phyloP scores from a whole-genome alignment of 352 stramenopile species.

The Pythium phragmiticola region DNA sequence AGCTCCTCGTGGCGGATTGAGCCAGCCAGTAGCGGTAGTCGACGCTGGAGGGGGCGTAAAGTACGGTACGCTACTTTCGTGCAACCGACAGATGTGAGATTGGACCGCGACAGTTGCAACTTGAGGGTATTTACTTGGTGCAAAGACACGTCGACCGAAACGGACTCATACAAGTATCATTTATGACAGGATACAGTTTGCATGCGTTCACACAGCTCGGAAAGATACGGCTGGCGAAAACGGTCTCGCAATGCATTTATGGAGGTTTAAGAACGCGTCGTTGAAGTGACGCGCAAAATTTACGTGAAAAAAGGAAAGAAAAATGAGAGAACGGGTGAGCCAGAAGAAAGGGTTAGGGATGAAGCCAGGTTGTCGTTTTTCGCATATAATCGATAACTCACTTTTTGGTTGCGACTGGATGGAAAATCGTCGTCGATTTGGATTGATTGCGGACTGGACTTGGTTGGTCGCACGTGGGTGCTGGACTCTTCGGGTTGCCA shows the following conservation, averaged over 20 bases:
- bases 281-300: constrained; percentile 19
- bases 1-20: constrained; percentile 10
- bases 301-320: constrained; percentile 1
- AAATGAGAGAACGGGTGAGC: not conserved
- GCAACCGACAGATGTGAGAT: constrained; percentile 12
- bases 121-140: constrained; percentile 5
- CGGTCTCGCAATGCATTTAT: not conserved
- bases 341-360: constrained; percentile 4
- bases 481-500: not conserved
- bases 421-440: constrained; percentile 1
- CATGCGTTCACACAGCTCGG: not conserved
- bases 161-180: not conserved
- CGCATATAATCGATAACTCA: constrained; percentile 16
- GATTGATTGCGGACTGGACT: not conserved
- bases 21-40: constrained; percentile 19
- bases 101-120: constrained; percentile 14
- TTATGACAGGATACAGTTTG: not conserved
- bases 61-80: constrained; percentile 17
- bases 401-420: constrained; percentile 8
- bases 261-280: constrained; percentile 2
- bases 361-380: constrained; percentile 11
- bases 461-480: not conserved
- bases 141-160: constrained; percentile 11
- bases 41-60: constrained; percentile 1
- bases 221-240: constrained; percentile 11